Evolutionary conservation across 2,329 filamentous ascomycete species (phyloP).

Genomic region (Gliomastix tumulicola): DNA sequence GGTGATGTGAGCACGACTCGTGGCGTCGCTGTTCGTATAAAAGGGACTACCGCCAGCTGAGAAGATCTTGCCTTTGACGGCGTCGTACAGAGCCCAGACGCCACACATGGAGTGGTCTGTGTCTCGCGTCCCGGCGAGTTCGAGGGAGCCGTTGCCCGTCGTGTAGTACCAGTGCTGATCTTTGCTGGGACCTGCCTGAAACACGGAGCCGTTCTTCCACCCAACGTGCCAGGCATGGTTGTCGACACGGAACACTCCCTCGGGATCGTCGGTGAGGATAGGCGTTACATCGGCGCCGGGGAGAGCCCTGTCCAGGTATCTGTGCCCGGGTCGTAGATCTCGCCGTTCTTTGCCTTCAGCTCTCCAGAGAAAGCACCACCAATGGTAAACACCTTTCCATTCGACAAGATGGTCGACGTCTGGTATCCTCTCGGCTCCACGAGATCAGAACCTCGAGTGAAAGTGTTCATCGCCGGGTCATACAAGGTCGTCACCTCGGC

Average conservation of each 20-base stretch:
- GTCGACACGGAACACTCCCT: conserved; percentile 39
- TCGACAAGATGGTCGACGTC: conserved; percentile 37
- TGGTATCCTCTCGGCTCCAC: conserved; percentile 44
- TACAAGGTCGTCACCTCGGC: conserved; percentile 41
- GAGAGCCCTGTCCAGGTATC: neutral
- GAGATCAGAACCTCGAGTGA: conserved; percentile 33
- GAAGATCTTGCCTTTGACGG: conserved; percentile 49
- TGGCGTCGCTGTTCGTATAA: conserved; percentile 35
- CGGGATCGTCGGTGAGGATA: conserved; percentile 37
- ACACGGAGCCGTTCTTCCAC: conserved; percentile 39
- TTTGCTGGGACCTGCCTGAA: conserved; percentile 47
- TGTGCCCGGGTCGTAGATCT: conserved; percentile 34
- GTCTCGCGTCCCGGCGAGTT: conserved; percentile 35
- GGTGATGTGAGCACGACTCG: conserved; percentile 38
- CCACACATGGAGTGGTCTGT: conserved; percentile 45
- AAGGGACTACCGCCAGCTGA: conserved; percentile 39
- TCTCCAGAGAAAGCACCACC: conserved; percentile 47
- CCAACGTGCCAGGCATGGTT: conserved; percentile 23
- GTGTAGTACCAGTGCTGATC: conserved; percentile 52
- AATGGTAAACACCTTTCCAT: conserved; percentile 50
- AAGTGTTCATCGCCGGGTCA: conserved; percentile 26
- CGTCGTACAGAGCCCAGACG: conserved; percentile 51
- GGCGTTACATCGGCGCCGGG: conserved; percentile 24
- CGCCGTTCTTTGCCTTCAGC: conserved; percentile 44
- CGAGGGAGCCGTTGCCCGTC: conserved; percentile 28